Percentiles rank a stretch among this genome's conserved stretches.
phyloP scores from a whole-genome alignment of 345 rosid genomes.

The Citrus glauca region DNA sequence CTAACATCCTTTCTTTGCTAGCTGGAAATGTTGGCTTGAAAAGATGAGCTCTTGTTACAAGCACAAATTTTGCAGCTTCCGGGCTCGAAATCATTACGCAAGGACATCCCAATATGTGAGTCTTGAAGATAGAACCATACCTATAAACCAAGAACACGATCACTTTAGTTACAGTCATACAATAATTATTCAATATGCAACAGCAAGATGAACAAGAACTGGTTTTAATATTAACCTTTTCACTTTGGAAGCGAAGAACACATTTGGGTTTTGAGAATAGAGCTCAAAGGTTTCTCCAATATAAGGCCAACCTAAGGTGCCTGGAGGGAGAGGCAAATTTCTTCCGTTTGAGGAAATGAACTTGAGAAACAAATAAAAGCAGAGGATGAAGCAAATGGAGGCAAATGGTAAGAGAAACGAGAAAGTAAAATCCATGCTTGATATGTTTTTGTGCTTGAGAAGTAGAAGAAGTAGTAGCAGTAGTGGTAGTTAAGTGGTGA shows the following conservation, averaged over 20 bases:
- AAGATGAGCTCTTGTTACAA: slow-evolving; percentile 57
- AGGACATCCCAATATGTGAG: slow-evolving; percentile 78
- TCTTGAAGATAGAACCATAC: slow-evolving; percentile 77
- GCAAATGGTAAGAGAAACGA: slow-evolving; percentile 17
- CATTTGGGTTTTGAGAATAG: slow-evolving; percentile 86
- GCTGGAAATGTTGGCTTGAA: slow-evolving; percentile 91
- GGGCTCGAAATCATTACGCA: slow-evolving; percentile 90
- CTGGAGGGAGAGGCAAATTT: slow-evolving; percentile 73
- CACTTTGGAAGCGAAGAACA: slow-evolving; percentile 68
- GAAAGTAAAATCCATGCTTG: slow-evolving; percentile 31
- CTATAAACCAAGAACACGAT: slow-evolving; percentile 19
- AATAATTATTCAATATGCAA: not conserved
- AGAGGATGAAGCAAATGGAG: slow-evolving; percentile 25
- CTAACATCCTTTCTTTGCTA: slow-evolving; percentile 85
- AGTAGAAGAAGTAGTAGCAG: not conserved
- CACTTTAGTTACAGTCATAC: not conserved
- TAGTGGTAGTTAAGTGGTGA: not conserved
- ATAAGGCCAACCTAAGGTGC: slow-evolving; percentile 82
- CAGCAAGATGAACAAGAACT: too few relatives aligned
- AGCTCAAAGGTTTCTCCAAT: slow-evolving; percentile 84
- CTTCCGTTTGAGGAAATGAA: slow-evolving; percentile 13
- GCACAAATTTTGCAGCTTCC: slow-evolving; percentile 75
- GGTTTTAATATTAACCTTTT: slow-evolving; percentile 33
- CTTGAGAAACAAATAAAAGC: slow-evolving; percentile 30
- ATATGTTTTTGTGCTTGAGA: not conserved